Evolutionary conservation across 2,329 filamentous ascomycete genomes (phyloP), one percentile per base, ranked within the genome.

Genomic region (Fonsecaea nubica): DNA sequence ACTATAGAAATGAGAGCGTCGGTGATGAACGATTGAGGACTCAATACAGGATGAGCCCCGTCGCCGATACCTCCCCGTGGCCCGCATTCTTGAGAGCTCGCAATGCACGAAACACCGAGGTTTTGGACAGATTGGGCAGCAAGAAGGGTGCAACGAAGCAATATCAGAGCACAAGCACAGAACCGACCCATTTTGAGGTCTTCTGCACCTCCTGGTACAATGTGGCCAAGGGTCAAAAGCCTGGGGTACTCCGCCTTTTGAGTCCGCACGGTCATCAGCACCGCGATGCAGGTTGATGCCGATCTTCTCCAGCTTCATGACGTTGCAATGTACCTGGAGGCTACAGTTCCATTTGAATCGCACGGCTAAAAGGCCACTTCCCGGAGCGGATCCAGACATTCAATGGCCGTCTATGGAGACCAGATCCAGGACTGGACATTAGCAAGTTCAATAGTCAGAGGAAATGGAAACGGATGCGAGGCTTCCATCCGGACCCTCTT

Each of bases 41-140:
- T 30, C 13, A 65, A 30, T 10, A 65, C 58, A 35, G 63, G 63
- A 50, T 65, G 42, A 32, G 58, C 48, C 10, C 56, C 52, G 58
- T 65, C 63, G 1, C 63, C 63, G 36, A 62, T 65, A 12, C 63
- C 63, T 33, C 63, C 63, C 30, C 50, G 45, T 48, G 63, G 63
- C 40, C 63, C 63, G 35, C 63, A 63, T 45, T 56, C 15, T 48
- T 63, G 60, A 21, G 60, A 40, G 25, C 60, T 48, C 15, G 52
- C 60, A 56, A 63, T 63, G 36, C 60, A 63, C 21, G 60, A 63
- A 10, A 63, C 60, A 13, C 60, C 60, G 30, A 63, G 60, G 35
- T 63, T 48, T 48, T 48, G 52, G 30, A 63, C 50, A 32, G 60
- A 63, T 32, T 57, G 60, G 15, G 35, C 60, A 9, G 21, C 36